Conservation (phyloP, 2,329 filamentous ascomycete species). For the Cladophialophora immunda region DNA sequence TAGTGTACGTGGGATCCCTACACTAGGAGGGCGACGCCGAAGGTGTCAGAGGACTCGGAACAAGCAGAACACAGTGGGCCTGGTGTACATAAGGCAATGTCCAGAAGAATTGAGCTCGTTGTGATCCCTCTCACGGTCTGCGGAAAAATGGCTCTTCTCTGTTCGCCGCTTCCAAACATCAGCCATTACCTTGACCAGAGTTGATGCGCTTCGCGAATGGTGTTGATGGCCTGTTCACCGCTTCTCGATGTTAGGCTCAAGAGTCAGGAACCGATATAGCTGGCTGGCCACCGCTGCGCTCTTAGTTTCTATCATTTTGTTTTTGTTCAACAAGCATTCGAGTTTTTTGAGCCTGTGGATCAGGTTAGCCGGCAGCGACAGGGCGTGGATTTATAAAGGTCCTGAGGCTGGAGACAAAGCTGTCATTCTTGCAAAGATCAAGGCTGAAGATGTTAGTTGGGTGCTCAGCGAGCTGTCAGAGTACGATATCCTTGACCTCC, state of each 20-base stretch:
- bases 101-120: not conserved
- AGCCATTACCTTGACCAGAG: not conserved
- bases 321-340: not conserved
- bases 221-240: not conserved
- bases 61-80: not conserved
- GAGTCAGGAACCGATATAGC: not conserved
- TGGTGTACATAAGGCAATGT: not conserved
- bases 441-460: slow-evolving; percentile 56
- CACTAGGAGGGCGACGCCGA: not conserved
- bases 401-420: slow-evolving; percentile 47
- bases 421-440: slow-evolving; percentile 56
- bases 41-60: not conserved
- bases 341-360: not conserved
- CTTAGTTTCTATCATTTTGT: not conserved
- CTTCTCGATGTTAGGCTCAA: not conserved
- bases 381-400: slow-evolving; percentile 15
- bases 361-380: not conserved
- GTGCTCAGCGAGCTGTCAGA: slow-evolving; percentile 54
- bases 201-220: not conserved
- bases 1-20: no score
- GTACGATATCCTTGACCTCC: slow-evolving; percentile 43
- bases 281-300: not conserved
- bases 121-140: not conserved
- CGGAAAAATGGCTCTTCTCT: not conserved
- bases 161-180: not conserved